phyloP scores from a whole-genome alignment of 371 early-diverging fungal genomes.

The Syncephalastrum monosporum region DNA sequence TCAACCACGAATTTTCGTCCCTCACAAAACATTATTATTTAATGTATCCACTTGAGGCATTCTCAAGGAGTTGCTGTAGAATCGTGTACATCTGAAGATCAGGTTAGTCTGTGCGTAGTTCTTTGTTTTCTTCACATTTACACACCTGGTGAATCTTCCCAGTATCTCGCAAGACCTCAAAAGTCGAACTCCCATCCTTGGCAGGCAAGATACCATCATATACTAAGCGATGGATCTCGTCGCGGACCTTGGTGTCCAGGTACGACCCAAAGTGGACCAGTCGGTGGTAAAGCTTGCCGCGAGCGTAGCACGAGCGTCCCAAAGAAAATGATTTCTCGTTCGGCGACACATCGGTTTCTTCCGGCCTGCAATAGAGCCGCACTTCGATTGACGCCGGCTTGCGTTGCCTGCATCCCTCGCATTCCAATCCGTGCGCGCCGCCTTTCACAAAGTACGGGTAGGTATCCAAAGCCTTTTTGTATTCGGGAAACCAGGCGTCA shows the following conservation, averaged over 20 bases:
- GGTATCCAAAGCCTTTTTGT: conserved; percentile 20
- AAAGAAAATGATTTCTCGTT: conserved; percentile 8
- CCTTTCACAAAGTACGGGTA: conserved; percentile 2
- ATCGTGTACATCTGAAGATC: too few relatives aligned
- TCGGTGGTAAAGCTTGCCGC: conserved; percentile 21
- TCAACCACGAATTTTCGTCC: too few relatives aligned
- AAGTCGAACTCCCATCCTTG: too few relatives aligned
- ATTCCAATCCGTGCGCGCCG: conserved; percentile 2
- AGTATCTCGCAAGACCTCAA: too few relatives aligned
- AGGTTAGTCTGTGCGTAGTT: too few relatives aligned
- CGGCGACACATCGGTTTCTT: conserved; percentile 7
- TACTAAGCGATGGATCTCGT: conserved; percentile 3
- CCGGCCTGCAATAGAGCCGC: conserved; percentile 6
- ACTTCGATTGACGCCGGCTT: conserved; percentile 11
- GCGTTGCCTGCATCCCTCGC: conserved; percentile 21
- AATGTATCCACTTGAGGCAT: too few relatives aligned
- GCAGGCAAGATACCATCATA: too few relatives aligned
- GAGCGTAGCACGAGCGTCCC: conserved; percentile 22
- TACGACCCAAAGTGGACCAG: conserved; percentile 22
- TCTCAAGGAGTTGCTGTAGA: too few relatives aligned
- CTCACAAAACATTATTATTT: too few relatives aligned
- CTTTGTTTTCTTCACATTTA: too few relatives aligned
- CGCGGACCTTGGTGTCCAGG: conserved; percentile 12
- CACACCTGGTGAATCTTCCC: too few relatives aligned
- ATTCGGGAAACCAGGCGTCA: conserved; percentile 23